Evolutionary conservation across 768 basidiomycete species (phyloP), one percentile per base, ranked within the genome.

Genomic region (Leucosporidium yakuticum): DNA sequence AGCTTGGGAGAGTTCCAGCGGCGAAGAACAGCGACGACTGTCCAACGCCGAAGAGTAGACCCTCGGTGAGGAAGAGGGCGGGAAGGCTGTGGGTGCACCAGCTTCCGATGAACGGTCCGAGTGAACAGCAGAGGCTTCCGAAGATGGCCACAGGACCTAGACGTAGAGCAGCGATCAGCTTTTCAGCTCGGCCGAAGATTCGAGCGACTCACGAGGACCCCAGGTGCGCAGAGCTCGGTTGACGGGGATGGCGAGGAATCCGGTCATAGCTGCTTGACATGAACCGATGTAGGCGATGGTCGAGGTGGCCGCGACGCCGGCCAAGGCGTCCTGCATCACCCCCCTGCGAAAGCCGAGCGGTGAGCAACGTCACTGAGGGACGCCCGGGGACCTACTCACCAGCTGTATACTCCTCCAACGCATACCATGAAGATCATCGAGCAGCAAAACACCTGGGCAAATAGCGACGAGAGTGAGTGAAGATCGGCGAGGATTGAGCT

Each of bases 261-360:
- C 72, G 4, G 58, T 34, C 1, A 73, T 67, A 8, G 56, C 59
- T 0, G 70, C 68, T 11, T 68, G 67, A 0, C 68, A 56, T 4
- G 64, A n/a, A 47, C 75, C 75, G 29, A 76, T 63, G 53, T 71
- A 76, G 15, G 75, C 67, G 9, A 77, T 65, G 0, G 74, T 74
- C 4, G 75, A 66, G 6, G 70, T 19, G 0, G 74, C 62, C 6
- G 71, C 73, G 11, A 76, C 63, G 1, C 67, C 66, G 2, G 71
- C 73, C 4, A 76, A 68, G 0, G 51, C 60, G n/a, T 64, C 63
- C 29, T 75, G 74, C 14, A 76, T 50, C 1, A 76, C 68, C 23
- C 76, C 74, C 68, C 65, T 58, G 27, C 31, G 12, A 36, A n/a
- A 36, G 34, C 34, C 34, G 34, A 36, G 34, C 5, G 29, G 54